Evolutionary conservation across 345 rosid genomes (phyloP).

Genomic region (Gossypium anomalum): DNA sequence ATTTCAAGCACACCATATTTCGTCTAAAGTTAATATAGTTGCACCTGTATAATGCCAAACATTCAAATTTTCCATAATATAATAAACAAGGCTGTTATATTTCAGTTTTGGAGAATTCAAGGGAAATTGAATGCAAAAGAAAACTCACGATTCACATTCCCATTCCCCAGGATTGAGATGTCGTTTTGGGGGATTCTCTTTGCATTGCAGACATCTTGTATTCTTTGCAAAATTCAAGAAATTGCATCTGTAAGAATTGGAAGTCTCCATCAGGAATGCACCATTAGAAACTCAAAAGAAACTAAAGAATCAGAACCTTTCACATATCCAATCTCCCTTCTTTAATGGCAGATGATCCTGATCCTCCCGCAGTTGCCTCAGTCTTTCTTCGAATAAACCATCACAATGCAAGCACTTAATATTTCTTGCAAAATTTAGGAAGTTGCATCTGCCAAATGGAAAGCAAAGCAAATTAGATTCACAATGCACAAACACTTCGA

Average conservation of each 20-base stretch:
- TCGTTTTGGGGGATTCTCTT: constrained; percentile 69
- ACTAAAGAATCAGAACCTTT: constrained; percentile 39
- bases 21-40: constrained; percentile 77
- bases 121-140: background rate
- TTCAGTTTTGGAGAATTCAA: background rate
- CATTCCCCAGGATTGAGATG: constrained; percentile 90
- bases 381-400: constrained; percentile 51
- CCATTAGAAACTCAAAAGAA: background rate
- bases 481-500: background rate
- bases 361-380: constrained; percentile 53
- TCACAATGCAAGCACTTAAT: constrained; percentile 69
- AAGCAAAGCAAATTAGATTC: background rate
- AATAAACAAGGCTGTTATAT: background rate
- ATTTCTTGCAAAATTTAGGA: constrained; percentile 78
- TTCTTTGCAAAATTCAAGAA: constrained; percentile 81
- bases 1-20: constrained; percentile 75
- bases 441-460: constrained; percentile 57
- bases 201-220: constrained; percentile 70
- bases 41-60: constrained; percentile 42
- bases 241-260: constrained; percentile 55
- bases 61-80: background rate
- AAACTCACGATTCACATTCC: constrained; percentile 92
- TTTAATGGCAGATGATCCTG: constrained; percentile 75
- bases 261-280: constrained; percentile 14
- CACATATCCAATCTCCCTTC: constrained; percentile 94